Conservation (phyloP, 2,329 filamentous ascomycete species). For the Penicillium sumatraense region DNA sequence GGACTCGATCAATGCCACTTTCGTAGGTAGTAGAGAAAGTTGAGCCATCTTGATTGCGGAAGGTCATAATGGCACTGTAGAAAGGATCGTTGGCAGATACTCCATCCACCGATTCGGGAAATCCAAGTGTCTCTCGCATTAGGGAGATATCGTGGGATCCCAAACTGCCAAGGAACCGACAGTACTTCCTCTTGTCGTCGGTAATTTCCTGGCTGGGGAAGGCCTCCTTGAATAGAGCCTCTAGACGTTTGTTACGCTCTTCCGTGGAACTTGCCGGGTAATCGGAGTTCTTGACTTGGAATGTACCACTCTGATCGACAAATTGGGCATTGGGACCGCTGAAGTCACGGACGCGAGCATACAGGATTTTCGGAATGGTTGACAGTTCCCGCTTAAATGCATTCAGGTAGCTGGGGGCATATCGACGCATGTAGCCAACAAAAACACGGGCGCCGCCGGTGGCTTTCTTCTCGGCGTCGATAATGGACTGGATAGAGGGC, state of each 20-base stretch:
- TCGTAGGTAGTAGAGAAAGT: constrained; percentile 20
- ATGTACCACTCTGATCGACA: constrained; percentile 20
- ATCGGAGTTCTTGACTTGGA: constrained; percentile 18
- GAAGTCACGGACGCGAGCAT: constrained; percentile 22
- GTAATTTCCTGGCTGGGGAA: constrained; percentile 19
- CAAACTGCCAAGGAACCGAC: constrained; percentile 22
- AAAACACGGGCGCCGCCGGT: constrained; percentile 19
- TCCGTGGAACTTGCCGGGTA: constrained; percentile 11
- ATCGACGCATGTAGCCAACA: constrained; percentile 25
- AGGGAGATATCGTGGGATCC: constrained; percentile 23
- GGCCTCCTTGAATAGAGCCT: constrained; percentile 14
- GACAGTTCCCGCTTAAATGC: constrained; percentile 22
- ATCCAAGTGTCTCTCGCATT: constrained; percentile 21
- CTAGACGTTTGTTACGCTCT: constrained; percentile 16
- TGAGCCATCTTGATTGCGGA: constrained; percentile 17
- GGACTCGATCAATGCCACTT: constrained; percentile 22
- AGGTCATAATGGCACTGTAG: constrained; percentile 22
- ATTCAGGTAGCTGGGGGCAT: constrained; percentile 18
- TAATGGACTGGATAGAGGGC: constrained; percentile 14
- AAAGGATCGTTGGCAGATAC: constrained; percentile 20
- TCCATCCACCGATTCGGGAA: constrained; percentile 13
- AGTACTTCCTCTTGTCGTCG: constrained; percentile 19
- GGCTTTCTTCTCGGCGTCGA: constrained; percentile 17
- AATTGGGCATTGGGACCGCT: constrained; percentile 21
- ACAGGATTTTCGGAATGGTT: constrained; percentile 16